Conservation (phyloP, 2,329 filamentous ascomycete genomes). For the Nigrograna mackinnonii region DNA sequence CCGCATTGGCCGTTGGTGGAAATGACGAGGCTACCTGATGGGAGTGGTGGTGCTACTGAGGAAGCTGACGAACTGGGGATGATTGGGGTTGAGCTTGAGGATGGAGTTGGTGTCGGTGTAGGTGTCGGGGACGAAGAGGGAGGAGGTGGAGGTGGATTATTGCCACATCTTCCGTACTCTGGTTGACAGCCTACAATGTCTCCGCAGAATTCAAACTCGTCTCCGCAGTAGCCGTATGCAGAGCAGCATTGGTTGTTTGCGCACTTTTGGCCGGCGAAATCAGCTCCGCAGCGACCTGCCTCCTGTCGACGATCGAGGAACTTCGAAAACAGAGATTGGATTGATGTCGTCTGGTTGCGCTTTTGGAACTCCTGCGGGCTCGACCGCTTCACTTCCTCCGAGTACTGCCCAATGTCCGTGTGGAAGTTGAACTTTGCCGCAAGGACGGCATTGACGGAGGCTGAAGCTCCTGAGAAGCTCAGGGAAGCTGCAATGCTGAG, state of each 20-base stretch:
- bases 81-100: conserved; percentile 1
- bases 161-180: conserved; percentile 28
- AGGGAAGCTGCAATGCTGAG: conserved; percentile 17
- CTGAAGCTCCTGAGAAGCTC: conserved; percentile 17
- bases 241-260: conserved; percentile 26
- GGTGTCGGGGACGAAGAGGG: conserved; percentile 20
- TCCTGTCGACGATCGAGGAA: conserved; percentile 21
- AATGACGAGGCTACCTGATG: conserved; percentile 24
- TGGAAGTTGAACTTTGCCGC: conserved; percentile 7
- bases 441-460: conserved; percentile 12
- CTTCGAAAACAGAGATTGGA: conserved; percentile 8
- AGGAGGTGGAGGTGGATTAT: conserved; percentile 16
- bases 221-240: conserved; percentile 28
- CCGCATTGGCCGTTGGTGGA: conserved; percentile 31
- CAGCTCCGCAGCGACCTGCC: conserved; percentile 27
- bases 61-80: conserved; percentile 10
- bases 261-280: conserved; percentile 19
- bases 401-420: conserved; percentile 1
- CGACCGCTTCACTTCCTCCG: conserved; percentile 4
- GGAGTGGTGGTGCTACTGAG: conserved; percentile 21
- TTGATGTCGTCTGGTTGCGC: conserved; percentile 17
- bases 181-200: conserved; percentile 30
- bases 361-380: conserved; percentile 6
- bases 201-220: conserved; percentile 22
- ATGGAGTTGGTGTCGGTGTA: conserved; percentile 11